Evolutionary conservation across 345 rosid genomes (phyloP), one percentile per base, ranked within the genome.

Genomic region (Cardamine chenopodiifolia): DNA sequence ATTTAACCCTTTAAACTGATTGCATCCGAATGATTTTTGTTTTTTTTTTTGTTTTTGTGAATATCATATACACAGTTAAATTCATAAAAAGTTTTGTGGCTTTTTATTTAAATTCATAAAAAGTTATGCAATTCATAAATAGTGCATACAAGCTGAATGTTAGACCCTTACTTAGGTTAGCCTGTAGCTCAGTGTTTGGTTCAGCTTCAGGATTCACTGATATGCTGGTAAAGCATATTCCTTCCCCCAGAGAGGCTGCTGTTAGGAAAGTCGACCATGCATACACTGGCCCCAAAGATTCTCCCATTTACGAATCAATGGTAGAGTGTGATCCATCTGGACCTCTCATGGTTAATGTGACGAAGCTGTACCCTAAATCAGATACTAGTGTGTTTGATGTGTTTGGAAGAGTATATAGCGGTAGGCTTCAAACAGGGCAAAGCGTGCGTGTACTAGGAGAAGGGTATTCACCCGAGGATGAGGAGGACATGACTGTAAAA

Each of bases 341-440:
- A 29, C 99, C 96, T 57, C 88, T 90, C 56, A 95, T 92, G 96
- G 96, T 95, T 37, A 95, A 92, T 83, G 94, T 92, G 66, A 95
- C 97, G 58, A 92, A 95, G 78, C 76, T 95, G 66, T 95, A 95
- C 78, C 98, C 99, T 45, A 95, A 95, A 88, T 83, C 98, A 40
- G 99, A 95, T 79, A 92, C 98, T 81, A 89, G 99, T 53, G 89
- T 89, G 48, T 95, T 95, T 83, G 96, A 95, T 86, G 98, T 91
- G 70, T 95, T 95, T 45, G 98, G 98, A 60, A 85, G 99, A 84
- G 96, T 95, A 50, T 92, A 90, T 66, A 83, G 98, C 28, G 99
- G 99, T 73, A 84, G 56, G 72, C 91, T 95, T 81, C 89, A 85
- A 86, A 95, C 97, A 67, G 99, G 98, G 66, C 96, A 92, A 82